These are phyloP conservation scores for Forsythia viridissima DNA, from an alignment of 257 asterid species.

Conservation along the genomic window DNA sequence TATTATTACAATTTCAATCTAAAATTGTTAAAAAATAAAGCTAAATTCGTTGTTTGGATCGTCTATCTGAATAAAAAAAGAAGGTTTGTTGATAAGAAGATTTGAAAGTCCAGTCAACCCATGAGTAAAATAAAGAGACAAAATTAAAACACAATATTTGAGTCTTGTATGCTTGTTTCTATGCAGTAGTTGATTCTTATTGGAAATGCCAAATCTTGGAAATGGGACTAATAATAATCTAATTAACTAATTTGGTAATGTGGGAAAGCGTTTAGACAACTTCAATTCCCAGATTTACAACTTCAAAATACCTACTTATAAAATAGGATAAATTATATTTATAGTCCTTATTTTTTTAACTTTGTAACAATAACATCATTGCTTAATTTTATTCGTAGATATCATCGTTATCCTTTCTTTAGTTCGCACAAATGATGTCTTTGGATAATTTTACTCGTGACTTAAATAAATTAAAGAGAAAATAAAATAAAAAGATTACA, in stretches of 20 bases:
- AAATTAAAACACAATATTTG: not conserved
- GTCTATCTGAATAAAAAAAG: not conserved
- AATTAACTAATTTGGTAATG: conserved; percentile 2
- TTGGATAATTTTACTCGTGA: no score
- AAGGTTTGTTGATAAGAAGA: not conserved
- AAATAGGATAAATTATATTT: not conserved
- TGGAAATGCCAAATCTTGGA: conserved; percentile 29
- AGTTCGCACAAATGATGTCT: no score
- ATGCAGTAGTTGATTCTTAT: conserved; percentile 12
- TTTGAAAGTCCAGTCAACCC: conserved; percentile 16
- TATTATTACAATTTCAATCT: no score
- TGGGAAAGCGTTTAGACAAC: conserved; percentile 13
- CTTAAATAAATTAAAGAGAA: no score
- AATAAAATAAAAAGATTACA: no score
- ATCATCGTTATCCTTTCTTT: no score
- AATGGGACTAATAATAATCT: not conserved
- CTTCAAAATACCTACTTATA: not conserved
- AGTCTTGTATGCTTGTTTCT: not conserved
- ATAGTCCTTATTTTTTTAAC: no score
- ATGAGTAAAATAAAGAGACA: not conserved
- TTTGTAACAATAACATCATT: no score
- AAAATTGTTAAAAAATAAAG: no score
- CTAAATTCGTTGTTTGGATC: no score
- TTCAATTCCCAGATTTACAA: conserved; percentile 3
- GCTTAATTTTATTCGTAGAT: no score